A percentile compares a stretch with the other conserved stretches of the same genome.
These are phyloP conservation scores for Sphaerostilbella broomeana DNA, from an alignment of 2,329 filamentous ascomycete species.

Conservation along the genomic window DNA sequence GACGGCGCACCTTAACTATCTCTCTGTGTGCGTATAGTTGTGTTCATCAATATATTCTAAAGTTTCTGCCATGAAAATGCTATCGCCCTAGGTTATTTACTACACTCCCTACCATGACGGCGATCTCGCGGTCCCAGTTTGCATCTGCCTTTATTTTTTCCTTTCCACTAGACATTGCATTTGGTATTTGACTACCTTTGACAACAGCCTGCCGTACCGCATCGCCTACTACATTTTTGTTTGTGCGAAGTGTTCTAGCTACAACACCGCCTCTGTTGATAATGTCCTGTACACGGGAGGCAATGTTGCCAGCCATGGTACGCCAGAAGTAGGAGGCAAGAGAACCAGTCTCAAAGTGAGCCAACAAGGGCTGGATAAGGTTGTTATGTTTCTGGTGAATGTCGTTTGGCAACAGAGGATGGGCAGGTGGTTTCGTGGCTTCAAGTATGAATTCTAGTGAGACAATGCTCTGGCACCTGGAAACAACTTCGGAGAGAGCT, in stretches of 20 bases:
- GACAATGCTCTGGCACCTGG: conserved; percentile 85
- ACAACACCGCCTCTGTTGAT: conserved; percentile 75
- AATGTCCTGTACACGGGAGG: conserved; percentile 76
- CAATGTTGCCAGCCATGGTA: conserved; percentile 71
- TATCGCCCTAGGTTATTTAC: conserved; percentile 48
- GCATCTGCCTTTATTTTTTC: conserved; percentile 41
- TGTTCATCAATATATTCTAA: neutral
- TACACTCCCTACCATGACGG: conserved; percentile 88
- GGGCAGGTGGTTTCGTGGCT: conserved; percentile 57
- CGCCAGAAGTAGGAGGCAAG: conserved; percentile 92
- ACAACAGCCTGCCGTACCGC: conserved; percentile 79
- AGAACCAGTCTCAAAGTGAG: conserved; percentile 78
- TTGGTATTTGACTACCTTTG: conserved; percentile 64
- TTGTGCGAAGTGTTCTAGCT: conserved; percentile 70
- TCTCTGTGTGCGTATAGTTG: no score
- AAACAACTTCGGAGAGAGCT: conserved; percentile 72
- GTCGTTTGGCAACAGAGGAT: conserved; percentile 52
- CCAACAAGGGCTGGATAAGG: conserved; percentile 66
- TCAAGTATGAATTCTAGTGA: conserved; percentile 74
- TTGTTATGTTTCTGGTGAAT: conserved; percentile 33
- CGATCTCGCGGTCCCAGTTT: conserved; percentile 82
- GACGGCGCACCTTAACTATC: no score
- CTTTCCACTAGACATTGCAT: conserved; percentile 38
- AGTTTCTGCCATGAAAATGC: neutral
- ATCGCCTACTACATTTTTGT: conserved; percentile 66